Conservation (phyloP, 352 stramenopile genomes). For the Phytopythium cucurbitacearum region DNA sequence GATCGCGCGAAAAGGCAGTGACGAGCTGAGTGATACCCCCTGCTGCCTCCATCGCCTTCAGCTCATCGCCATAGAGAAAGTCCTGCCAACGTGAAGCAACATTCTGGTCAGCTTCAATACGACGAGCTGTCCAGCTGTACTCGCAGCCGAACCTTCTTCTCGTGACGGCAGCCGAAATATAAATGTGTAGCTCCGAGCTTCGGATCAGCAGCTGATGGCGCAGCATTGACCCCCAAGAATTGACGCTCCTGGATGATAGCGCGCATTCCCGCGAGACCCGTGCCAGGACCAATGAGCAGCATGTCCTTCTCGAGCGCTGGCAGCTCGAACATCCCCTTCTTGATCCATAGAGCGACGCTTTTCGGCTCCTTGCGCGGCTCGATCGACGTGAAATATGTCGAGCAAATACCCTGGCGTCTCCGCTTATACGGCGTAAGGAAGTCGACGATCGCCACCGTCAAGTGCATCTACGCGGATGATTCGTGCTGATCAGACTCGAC, state of each 20-base stretch:
- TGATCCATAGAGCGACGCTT: constrained; percentile 81
- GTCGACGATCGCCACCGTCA: constrained; percentile 87
- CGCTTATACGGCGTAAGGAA: constrained; percentile 91
- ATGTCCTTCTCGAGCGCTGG: constrained; percentile 42
- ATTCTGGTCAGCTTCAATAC: constrained; percentile 3
- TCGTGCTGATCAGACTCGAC: too few species aligned
- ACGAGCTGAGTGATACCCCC: constrained; percentile 67
- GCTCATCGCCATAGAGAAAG: constrained; percentile 85
- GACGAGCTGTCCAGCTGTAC: not conserved
- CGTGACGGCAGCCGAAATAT: constrained; percentile 88
- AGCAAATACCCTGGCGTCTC: constrained; percentile 77
- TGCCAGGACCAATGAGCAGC: constrained; percentile 90
- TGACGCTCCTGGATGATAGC: constrained; percentile 85
- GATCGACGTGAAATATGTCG: constrained; percentile 68
- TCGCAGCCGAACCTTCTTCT: constrained; percentile 47
- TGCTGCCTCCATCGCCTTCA: constrained; percentile 35
- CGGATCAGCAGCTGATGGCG: not conserved
- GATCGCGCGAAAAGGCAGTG: constrained; percentile 89
- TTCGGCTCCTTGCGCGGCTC: constrained; percentile 27
- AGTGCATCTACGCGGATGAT: constrained; percentile 37
- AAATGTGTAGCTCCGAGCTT: constrained; percentile 38
- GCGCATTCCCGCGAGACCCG: constrained; percentile 88
- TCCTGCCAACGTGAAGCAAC: constrained; percentile 36
- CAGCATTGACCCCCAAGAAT: constrained; percentile 25
- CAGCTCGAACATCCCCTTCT: constrained; percentile 76